Evolutionary conservation across 192 early-diverging fungal species (phyloP).

Genomic region (Jimgerdemannia flammicorona): DNA sequence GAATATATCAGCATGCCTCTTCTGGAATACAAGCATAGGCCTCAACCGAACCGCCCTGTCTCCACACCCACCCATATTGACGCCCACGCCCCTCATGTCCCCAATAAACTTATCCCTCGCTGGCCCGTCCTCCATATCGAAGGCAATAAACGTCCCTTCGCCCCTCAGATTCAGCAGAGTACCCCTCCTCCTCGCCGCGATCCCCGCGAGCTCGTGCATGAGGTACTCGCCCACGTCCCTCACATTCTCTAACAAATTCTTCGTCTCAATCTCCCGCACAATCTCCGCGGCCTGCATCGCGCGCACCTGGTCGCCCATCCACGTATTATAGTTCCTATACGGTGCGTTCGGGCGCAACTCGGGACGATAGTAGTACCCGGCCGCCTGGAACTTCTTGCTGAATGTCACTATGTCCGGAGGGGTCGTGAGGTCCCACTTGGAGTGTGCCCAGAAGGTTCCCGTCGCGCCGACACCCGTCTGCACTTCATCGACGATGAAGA

Average conservation of each 20-base stretch:
- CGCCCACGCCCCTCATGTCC: constrained; percentile 53
- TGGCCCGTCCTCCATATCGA: constrained; percentile 52
- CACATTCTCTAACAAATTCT: constrained; percentile 49
- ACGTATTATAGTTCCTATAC: constrained; percentile 72
- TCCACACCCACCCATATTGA: constrained; percentile 70
- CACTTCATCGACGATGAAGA: constrained; percentile 79
- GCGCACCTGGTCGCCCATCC: constrained; percentile 71
- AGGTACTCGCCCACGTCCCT: constrained; percentile 50
- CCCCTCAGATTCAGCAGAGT: constrained; percentile 56
- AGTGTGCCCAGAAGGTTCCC: constrained; percentile 75
- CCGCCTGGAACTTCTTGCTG: constrained; percentile 76
- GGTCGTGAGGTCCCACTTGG: constrained; percentile 59
- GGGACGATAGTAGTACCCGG: constrained; percentile 61
- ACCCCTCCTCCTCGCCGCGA: constrained; percentile 44
- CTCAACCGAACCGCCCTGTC: constrained; percentile 54
- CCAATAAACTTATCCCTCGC: constrained; percentile 49
- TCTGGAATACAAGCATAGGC: constrained; percentile 71
- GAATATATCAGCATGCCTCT: constrained; percentile 64
- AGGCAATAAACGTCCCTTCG: constrained; percentile 65
- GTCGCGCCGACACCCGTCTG: constrained; percentile 74
- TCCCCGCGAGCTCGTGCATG: constrained; percentile 40
- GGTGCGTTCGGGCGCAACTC: constrained; percentile 57
- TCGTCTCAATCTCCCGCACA: constrained; percentile 51
- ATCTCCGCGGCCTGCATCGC: constrained; percentile 60
- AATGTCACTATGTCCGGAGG: constrained; percentile 77